Percentiles rank a stretch among this genome's conserved stretches.
Evolutionary conservation across 192 early-diverging fungal species (phyloP).

Genomic region (Coemansia sp.): DNA sequence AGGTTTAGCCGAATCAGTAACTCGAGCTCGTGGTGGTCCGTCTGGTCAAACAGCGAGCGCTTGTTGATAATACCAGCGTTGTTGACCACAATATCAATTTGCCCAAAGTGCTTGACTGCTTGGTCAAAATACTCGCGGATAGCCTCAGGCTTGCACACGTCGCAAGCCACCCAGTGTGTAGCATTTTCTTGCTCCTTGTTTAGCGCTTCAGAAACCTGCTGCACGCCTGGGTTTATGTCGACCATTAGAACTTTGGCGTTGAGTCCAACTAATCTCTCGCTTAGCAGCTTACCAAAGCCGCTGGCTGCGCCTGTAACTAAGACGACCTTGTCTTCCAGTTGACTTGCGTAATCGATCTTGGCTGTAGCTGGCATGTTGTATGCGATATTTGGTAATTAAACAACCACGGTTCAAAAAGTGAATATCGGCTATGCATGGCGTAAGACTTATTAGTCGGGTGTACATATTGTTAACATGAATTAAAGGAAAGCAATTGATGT

Average conservation of each 20-base stretch:
- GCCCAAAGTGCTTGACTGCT: slow-evolving; percentile 55
- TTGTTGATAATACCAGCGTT: slow-evolving; percentile 63
- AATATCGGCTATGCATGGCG: not conserved
- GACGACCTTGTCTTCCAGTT: slow-evolving; percentile 27
- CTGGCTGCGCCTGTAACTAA: slow-evolving; percentile 49
- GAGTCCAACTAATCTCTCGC: slow-evolving; percentile 17
- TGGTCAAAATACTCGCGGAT: slow-evolving; percentile 45
- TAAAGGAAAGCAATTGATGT: not conserved
- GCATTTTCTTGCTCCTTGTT: slow-evolving; percentile 3
- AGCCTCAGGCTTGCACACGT: slow-evolving; percentile 39
- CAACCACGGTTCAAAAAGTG: not conserved
- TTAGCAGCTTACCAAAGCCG: slow-evolving; percentile 33
- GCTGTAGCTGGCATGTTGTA: not conserved
- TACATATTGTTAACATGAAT: not conserved
- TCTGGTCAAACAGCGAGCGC: slow-evolving; percentile 50
- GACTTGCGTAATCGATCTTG: not conserved
- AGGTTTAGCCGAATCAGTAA: slow-evolving; percentile 67
- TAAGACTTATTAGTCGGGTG: not conserved
- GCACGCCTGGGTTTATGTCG: slow-evolving; percentile 24
- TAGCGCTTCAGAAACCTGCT: slow-evolving; percentile 16
- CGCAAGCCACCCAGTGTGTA: slow-evolving; percentile 36
- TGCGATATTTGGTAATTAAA: not conserved
- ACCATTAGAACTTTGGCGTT: slow-evolving; percentile 30
- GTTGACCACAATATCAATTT: slow-evolving; percentile 59
- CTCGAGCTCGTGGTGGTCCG: slow-evolving; percentile 54